A percentile compares a stretch with the other conserved stretches of the same genome.
Evolutionary conservation across 768 basidiomycete species (phyloP).

Genomic region (Russula lepida): DNA sequence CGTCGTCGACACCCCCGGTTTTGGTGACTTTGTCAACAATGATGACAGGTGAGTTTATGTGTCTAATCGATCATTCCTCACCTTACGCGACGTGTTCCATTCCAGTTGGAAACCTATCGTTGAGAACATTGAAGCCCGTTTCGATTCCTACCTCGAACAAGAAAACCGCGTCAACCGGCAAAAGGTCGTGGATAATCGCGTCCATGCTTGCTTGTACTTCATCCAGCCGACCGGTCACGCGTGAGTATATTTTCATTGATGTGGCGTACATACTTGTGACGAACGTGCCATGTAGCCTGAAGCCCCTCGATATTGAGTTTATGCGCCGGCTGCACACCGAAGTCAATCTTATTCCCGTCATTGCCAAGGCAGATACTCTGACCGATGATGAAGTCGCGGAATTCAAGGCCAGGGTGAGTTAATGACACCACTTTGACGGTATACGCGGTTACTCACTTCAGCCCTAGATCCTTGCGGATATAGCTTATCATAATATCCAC

Average conservation of each 20-base stretch:
- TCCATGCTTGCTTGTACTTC: slow-evolving; percentile 98
- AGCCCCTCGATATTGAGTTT: slow-evolving; percentile 98
- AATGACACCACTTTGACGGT: slow-evolving; percentile 5
- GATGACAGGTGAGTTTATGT: slow-evolving; percentile 67
- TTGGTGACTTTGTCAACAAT: slow-evolving; percentile 99
- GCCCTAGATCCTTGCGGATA: slow-evolving; percentile 79
- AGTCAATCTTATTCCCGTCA: slow-evolving; percentile 97
- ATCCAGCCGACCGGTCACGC: slow-evolving; percentile 98
- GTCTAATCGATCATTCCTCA: not conserved
- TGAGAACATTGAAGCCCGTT: slow-evolving; percentile 96
- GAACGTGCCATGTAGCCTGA: slow-evolving; percentile 50
- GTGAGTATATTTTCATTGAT: slow-evolving; percentile 40
- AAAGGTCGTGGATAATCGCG: slow-evolving; percentile 93
- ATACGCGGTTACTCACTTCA: not conserved
- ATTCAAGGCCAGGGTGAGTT: slow-evolving; percentile 84
- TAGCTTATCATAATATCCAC: slow-evolving; percentile 89
- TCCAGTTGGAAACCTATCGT: slow-evolving; percentile 95
- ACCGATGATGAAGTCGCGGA: slow-evolving; percentile 91
- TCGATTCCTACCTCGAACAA: slow-evolving; percentile 95
- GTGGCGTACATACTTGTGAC: not conserved
- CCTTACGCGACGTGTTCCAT: slow-evolving; percentile 18
- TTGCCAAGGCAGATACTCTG: slow-evolving; percentile 96
- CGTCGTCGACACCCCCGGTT: slow-evolving; percentile 99
- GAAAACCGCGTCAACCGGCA: slow-evolving; percentile 96
- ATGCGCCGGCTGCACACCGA: slow-evolving; percentile 96